A percentile compares a stretch with the other conserved stretches of the same genome.
Conservation (phyloP, 75 land plant genomes). For the Selaginella moellendorffii region DNA sequence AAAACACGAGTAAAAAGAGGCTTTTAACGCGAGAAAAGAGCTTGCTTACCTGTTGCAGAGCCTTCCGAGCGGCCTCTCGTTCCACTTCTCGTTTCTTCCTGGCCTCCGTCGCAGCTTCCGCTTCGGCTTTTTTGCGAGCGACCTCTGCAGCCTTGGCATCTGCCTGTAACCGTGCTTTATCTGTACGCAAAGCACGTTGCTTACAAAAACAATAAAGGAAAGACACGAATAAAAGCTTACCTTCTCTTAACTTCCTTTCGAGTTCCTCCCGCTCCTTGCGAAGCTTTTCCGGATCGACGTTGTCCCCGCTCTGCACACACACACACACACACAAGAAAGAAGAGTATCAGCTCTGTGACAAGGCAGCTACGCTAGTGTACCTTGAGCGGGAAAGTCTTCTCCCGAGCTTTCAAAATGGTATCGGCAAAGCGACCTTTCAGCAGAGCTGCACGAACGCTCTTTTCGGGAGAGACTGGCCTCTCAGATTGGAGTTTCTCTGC, state of each 20-base stretch:
- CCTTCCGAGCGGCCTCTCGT: constrained; percentile 74
- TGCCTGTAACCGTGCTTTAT: constrained; percentile 72
- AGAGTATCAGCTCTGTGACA: no score
- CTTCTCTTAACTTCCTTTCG: constrained; percentile 60
- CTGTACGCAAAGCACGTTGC: constrained; percentile 18
- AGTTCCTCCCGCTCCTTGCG: constrained; percentile 49
- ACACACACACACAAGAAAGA: neutral
- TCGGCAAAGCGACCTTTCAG: constrained; percentile 84
- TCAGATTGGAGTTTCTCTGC: constrained; percentile 41
- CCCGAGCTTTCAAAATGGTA: constrained; percentile 75
- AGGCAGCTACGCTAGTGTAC: no score
- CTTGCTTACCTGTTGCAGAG: constrained; percentile 56
- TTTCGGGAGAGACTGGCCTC: constrained; percentile 48
- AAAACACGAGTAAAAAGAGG: neutral
- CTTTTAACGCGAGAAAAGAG: neutral
- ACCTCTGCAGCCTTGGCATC: constrained; percentile 85
- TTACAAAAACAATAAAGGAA: neutral
- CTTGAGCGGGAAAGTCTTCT: constrained; percentile 56
- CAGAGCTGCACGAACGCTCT: constrained; percentile 50
- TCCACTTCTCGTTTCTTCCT: constrained; percentile 60
- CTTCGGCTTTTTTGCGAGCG: constrained; percentile 52
- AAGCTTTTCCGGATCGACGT: constrained; percentile 42
- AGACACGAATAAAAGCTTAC: constrained; percentile 16
- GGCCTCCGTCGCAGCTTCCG: constrained; percentile 67
- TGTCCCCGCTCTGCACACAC: constrained; percentile 34